Percentiles rank a stretch among this genome's conserved stretches.
Evolutionary conservation across 169 alveolate species (phyloP).

Genomic region (Perkinsus marinus): DNA sequence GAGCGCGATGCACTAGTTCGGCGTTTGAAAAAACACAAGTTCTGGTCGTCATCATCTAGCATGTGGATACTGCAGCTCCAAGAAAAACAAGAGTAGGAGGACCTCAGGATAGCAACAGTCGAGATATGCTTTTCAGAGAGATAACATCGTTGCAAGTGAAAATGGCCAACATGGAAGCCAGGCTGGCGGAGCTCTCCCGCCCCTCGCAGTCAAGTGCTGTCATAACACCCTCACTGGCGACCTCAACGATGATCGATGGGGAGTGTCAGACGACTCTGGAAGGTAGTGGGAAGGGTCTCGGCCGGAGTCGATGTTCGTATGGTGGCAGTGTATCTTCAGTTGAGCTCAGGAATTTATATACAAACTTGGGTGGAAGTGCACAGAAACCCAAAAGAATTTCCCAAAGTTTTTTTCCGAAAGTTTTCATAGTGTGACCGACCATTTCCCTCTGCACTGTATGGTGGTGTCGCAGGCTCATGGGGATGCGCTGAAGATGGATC

Average conservation of each 20-base stretch:
- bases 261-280: neutral
- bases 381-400: no score
- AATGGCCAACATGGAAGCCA: neutral
- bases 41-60: neutral
- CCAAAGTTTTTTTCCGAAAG: no score
- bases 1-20: neutral
- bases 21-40: neutral
- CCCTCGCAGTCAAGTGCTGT: neutral
- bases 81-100: neutral
- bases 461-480: no score
- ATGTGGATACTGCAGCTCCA: neutral
- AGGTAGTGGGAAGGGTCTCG: no score
- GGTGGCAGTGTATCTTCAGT: neutral
- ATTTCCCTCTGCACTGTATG: no score
- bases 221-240: neutral
- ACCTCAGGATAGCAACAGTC: no score
- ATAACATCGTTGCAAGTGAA: neutral
- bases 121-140: neutral
- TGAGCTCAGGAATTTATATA: no score
- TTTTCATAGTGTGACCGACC: no score
- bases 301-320: neutral
- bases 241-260: neutral
- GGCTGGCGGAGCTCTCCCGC: neutral
- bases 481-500: neutral
- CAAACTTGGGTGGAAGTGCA: no score